phyloP scores from a whole-genome alignment of 805 yeast genomes.

The Saccharomyces paradoxus region DNA sequence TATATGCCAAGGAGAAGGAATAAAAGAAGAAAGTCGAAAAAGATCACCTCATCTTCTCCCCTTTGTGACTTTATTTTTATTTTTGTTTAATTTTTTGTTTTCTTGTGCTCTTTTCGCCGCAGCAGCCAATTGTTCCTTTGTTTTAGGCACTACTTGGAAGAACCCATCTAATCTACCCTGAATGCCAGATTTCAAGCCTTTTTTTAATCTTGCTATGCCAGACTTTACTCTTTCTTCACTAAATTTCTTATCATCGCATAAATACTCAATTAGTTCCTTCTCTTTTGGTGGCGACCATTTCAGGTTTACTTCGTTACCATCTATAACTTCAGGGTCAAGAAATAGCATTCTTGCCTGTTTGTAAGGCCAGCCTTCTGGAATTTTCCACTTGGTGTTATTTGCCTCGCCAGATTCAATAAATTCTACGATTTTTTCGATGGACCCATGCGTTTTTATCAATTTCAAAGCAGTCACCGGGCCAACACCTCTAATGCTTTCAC shows the following conservation, averaged over 20 bases:
- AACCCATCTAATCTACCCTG: constrained; percentile 93
- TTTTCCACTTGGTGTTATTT: constrained; percentile 64
- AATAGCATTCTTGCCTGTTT: constrained; percentile 81
- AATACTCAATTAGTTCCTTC: constrained; percentile 70
- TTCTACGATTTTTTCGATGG: constrained; percentile 70
- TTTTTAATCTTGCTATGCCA: constrained; percentile 78
- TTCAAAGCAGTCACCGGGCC: constrained; percentile 94
- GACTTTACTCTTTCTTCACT: constrained; percentile 83
- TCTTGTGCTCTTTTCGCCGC: constrained; percentile 29
- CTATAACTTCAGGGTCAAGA: constrained; percentile 68
- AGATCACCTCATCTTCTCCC: constrained; percentile 7
- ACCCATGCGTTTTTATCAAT: constrained; percentile 75
- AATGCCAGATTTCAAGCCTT: constrained; percentile 74
- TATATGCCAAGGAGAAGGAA: neutral
- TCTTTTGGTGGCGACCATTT: constrained; percentile 88
- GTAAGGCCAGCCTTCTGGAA: constrained; percentile 94
- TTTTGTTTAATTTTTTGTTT: constrained; percentile 15
- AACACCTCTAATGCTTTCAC: constrained; percentile 89
- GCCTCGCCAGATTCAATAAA: constrained; percentile 40
- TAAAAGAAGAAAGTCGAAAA: neutral
- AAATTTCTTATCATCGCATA: constrained; percentile 85
- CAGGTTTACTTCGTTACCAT: constrained; percentile 52
- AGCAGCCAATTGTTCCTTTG: constrained; percentile 37
- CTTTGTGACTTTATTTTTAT: constrained; percentile 21
- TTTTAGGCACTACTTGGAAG: constrained; percentile 57